phyloP scores from a whole-genome alignment of 352 stramenopile genomes.

The Blastocystis sp. region DNA sequence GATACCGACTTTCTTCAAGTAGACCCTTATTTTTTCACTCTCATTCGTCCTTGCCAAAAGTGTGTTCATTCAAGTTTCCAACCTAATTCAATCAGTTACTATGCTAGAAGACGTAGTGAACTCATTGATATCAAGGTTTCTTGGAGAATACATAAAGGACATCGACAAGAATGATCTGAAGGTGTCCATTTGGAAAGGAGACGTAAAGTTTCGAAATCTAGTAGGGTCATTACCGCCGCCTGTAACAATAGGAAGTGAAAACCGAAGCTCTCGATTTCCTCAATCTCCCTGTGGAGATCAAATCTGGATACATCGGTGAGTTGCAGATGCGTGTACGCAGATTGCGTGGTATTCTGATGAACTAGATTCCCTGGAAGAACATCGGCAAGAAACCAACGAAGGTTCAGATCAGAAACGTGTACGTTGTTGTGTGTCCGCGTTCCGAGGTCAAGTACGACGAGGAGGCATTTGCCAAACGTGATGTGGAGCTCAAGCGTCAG shows the following conservation, averaged over 20 bases:
- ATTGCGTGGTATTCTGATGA: background rate
- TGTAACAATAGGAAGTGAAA: constrained; percentile 52
- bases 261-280: constrained; percentile 56
- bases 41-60: background rate
- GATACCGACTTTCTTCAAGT: background rate
- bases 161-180: constrained; percentile 56
- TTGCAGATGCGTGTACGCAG: constrained; percentile 6
- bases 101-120: constrained; percentile 56
- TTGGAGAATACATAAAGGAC: constrained; percentile 56
- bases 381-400: constrained; percentile 44
- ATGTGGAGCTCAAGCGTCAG: constrained; percentile 33
- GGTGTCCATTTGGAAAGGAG: constrained; percentile 54
- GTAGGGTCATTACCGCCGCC: background rate
- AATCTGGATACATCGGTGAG: constrained; percentile 57
- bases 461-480: background rate
- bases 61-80: background rate
- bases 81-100: background rate
- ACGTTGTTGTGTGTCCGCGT: constrained; percentile 44
- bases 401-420: constrained; percentile 17
- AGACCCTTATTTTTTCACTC: background rate
- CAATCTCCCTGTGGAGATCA: constrained; percentile 52
- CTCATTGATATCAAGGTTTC: constrained; percentile 40
- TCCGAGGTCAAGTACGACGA: constrained; percentile 51
- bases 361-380: constrained; percentile 55
- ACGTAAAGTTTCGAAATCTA: constrained; percentile 52